phyloP scores from a whole-genome alignment of 331 rosid genomes.

The Rosa hybrid region DNA sequence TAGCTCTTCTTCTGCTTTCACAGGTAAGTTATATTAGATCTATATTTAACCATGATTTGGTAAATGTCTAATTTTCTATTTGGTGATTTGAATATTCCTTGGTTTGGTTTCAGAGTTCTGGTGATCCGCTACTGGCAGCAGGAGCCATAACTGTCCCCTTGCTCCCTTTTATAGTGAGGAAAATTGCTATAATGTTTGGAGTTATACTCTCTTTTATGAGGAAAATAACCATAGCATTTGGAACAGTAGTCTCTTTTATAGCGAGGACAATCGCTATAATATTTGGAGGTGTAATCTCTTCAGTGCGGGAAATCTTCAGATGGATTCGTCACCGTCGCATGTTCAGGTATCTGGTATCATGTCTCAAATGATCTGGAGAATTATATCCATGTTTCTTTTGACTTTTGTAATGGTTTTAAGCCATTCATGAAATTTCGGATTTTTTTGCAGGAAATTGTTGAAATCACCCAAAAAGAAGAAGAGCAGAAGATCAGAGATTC shows the following conservation, averaged over 20 bases:
- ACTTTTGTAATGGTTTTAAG: not conserved
- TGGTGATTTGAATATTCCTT: conserved; percentile 23
- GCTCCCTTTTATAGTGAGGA: conserved; percentile 43
- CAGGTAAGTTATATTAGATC: conserved; percentile 50
- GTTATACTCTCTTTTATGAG: not conserved
- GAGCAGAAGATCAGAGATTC: conserved; percentile 46
- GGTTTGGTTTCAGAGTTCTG: conserved; percentile 67
- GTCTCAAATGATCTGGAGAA: not conserved
- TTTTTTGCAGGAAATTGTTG: conserved; percentile 56
- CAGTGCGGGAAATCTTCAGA: conserved; percentile 46
- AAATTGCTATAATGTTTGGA: conserved; percentile 19
- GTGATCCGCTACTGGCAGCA: conserved; percentile 68
- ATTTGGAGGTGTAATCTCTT: not conserved
- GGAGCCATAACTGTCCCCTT: conserved; percentile 56
- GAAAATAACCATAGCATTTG: conserved; percentile 10
- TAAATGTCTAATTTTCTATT: not conserved
- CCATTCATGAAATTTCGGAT: conserved; percentile 14
- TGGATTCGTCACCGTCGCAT: conserved; percentile 57
- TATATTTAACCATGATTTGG: not conserved
- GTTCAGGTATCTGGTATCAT: conserved; percentile 44
- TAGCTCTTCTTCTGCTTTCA: conserved; percentile 65
- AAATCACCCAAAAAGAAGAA: conserved; percentile 60
- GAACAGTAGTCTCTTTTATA: not conserved
- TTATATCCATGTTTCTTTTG: not conserved
- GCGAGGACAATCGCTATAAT: not conserved